Percentiles rank a stretch among this genome's conserved stretches.
Conservation (phyloP, 2,329 filamentous ascomycete genomes). For the Claviceps africana region DNA sequence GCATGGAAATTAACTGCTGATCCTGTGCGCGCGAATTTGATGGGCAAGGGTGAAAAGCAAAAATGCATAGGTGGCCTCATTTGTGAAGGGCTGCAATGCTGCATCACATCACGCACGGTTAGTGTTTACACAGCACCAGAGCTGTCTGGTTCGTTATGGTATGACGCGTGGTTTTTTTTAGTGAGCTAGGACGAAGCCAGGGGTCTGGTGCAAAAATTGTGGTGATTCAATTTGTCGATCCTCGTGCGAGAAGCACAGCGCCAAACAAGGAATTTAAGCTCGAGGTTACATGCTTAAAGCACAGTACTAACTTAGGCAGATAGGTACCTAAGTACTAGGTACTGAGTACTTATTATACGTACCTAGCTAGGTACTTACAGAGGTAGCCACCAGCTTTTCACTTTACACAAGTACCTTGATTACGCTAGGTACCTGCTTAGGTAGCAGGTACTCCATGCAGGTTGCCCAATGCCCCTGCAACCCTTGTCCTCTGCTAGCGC, state of each 20-base stretch:
- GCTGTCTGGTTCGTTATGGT: not conserved
- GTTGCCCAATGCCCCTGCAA: not conserved
- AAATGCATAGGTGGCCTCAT: not conserved
- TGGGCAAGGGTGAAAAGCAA: not conserved
- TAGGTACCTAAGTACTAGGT: too few relatives aligned
- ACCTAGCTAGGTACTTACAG: too few relatives aligned
- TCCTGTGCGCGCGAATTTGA: not conserved
- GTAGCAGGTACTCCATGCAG: too few relatives aligned
- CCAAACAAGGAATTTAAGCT: too few relatives aligned
- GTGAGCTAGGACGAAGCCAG: not conserved
- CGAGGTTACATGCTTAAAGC: too few relatives aligned
- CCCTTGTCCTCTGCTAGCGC: not conserved
- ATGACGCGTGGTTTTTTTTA: not conserved
- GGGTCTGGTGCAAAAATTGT: not conserved
- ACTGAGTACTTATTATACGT: too few relatives aligned
- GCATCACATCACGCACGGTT: not conserved
- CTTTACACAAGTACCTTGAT: too few relatives aligned
- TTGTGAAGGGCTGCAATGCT: not conserved
- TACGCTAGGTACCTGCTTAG: too few relatives aligned
- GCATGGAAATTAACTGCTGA: not conserved
- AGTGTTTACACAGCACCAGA: not conserved
- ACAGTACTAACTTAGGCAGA: too few relatives aligned
- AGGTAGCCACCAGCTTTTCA: too few relatives aligned
- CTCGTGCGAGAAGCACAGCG: too few relatives aligned
- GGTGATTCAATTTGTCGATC: not conserved